Evolutionary conservation across 1,139 yeast genomes (phyloP), one percentile per base, ranked within the genome.

Genomic region (Blastobotrys persicus): DNA sequence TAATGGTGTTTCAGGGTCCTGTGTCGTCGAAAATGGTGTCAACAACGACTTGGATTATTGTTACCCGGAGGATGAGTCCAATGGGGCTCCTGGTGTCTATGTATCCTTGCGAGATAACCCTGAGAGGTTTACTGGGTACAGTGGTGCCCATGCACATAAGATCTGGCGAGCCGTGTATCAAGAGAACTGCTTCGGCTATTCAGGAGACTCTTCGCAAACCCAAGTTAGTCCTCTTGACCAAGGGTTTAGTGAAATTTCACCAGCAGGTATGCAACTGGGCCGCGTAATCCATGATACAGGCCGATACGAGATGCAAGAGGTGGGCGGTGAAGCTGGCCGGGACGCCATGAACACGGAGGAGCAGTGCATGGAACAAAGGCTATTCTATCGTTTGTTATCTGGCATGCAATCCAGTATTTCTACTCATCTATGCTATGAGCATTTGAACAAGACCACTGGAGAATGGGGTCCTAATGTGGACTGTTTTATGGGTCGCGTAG

Each of bases 341-440:
- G 53, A 49, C 12, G 67, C 67, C 13, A 51, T 65, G 53, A 61
- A 60, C 40, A 70, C 70, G 34, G 76, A 73, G 28, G 84, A 78
- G 37, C 77, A 74, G 56, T 89, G 97, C 66, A 66, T 76, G 11
- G 98, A 94, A 62, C 92, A 91, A 71, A 83, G 89, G 58, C 80
- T 89, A 41, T 94, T 94, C 63, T 91, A 85, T 70, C 78, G 95
- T 57, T 71, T 94, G 49, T 76, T 94, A 16, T 84, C 95, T 42
- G 99, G 99, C 1, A 79, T 94, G 85, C 99, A 94, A 66, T 89
- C 97, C 1, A 88, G 96, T 3, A 89, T 94, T 55, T 94, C 95
- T 7, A 89, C 95, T 1, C 99, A 94, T 68, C 74, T 94, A 53
- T 82, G 96, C 23, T 87, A 86, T 63, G 97, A 92, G 61, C 88